Conservation (phyloP, 164 flowering plant species). For the Magnolia sinica region DNA sequence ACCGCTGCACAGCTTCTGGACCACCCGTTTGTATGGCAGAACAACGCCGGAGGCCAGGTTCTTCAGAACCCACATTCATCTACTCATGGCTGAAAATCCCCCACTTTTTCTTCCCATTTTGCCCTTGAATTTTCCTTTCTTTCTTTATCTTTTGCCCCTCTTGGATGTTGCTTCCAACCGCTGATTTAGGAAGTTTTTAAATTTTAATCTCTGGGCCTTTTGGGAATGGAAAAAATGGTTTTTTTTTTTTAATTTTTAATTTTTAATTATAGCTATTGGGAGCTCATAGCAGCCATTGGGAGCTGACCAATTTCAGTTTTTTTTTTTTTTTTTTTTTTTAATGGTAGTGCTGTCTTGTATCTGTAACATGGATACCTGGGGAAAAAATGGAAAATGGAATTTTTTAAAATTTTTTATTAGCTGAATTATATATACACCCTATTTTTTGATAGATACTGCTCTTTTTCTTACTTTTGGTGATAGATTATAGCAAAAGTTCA, state of each 20-base stretch:
- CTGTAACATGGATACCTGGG: slow-evolving; percentile 6
- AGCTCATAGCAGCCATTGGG: not conserved
- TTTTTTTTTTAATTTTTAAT: not conserved
- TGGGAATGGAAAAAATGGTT: not conserved
- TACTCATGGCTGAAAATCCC: not conserved
- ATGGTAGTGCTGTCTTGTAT: not conserved
- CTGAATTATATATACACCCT: too few species aligned
- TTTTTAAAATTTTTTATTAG: not conserved
- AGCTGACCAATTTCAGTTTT: not conserved
- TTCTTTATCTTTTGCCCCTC: not conserved
- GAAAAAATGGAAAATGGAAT: not conserved
- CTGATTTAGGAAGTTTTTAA: not conserved
- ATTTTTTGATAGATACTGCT: too few species aligned
- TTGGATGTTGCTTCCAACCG: not conserved
- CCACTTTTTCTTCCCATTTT: not conserved
- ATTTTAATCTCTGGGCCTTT: not conserved
- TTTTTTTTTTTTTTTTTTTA: not conserved
- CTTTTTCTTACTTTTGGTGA: too few species aligned
- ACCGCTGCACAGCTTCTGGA: slow-evolving; percentile 44
- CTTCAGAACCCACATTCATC: not conserved
- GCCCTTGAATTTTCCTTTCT: not conserved
- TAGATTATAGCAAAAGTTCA: too few species aligned
- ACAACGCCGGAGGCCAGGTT: not conserved
- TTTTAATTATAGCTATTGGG: too few species aligned
- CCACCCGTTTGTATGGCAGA: slow-evolving; percentile 59